Evolutionary conservation across 805 yeast species (phyloP).

Genomic region (Metschnikowia hibisci): DNA sequence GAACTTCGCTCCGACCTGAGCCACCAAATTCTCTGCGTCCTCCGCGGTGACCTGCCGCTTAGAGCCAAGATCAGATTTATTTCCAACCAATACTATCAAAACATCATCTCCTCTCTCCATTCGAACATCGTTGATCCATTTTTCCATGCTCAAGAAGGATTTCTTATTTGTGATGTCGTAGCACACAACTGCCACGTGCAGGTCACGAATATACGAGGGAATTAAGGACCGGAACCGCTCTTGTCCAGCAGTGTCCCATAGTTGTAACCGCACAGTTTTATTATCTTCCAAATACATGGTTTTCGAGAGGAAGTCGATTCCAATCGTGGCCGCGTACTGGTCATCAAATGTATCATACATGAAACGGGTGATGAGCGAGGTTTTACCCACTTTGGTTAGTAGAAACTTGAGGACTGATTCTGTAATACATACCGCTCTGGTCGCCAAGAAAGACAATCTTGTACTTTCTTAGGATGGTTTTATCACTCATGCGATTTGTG

Average conservation of each 20-base stretch:
- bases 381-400: conserved; percentile 71
- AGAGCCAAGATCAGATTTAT: conserved; percentile 75
- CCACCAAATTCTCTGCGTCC: conserved; percentile 79
- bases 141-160: conserved; percentile 76
- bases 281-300: conserved; percentile 79
- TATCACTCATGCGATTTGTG: conserved; percentile 24
- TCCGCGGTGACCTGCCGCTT: conserved; percentile 77
- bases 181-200: conserved; percentile 95
- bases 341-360: conserved; percentile 98
- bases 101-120: conserved; percentile 91
- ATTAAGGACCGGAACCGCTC: conserved; percentile 92
- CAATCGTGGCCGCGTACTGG: conserved; percentile 94
- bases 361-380: conserved; percentile 92
- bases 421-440: conserved; percentile 60
- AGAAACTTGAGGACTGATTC: not conserved
- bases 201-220: conserved; percentile 93
- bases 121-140: conserved; percentile 94
- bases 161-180: conserved; percentile 88
- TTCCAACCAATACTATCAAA: conserved; percentile 85
- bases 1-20: conserved; percentile 67
- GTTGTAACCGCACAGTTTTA: conserved; percentile 84
- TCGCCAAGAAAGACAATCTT: conserved; percentile 97
- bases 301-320: conserved; percentile 90
- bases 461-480: conserved; percentile 54
- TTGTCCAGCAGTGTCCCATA: conserved; percentile 99